Evolutionary conservation across 2,329 filamentous ascomycete species (phyloP).

Genomic region (Apiospora pterosperma): DNA sequence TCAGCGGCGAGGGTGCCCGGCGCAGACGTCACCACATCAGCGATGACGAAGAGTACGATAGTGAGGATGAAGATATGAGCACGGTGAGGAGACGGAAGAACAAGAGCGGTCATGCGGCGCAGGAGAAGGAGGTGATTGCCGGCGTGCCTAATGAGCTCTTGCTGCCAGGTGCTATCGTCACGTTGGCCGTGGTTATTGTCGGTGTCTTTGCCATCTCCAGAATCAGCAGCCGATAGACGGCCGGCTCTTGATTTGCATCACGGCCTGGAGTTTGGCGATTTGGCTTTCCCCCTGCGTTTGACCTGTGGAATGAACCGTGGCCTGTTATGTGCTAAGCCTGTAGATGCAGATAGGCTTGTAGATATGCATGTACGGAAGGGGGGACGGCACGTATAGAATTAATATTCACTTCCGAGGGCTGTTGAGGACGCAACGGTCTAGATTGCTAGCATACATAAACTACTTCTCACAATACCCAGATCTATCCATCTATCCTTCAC

Average conservation of each 20-base stretch:
- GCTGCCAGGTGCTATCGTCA: constrained; percentile 89
- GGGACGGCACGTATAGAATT: not conserved
- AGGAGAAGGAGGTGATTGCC: constrained; percentile 76
- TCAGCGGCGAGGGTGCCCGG: constrained; percentile 26
- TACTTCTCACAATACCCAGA: not conserved
- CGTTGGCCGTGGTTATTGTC: constrained; percentile 90
- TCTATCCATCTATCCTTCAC: not conserved
- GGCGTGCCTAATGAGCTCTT: constrained; percentile 94
- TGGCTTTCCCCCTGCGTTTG: not conserved
- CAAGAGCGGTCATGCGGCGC: constrained; percentile 33
- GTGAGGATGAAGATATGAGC: constrained; percentile 45
- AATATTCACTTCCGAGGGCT: not conserved
- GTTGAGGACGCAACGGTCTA: not conserved
- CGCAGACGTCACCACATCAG: constrained; percentile 42
- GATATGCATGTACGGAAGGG: not conserved
- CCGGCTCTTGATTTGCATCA: not conserved
- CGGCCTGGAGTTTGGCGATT: not conserved
- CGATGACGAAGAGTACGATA: constrained; percentile 56
- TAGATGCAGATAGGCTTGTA: not conserved
- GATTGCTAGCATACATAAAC: not conserved
- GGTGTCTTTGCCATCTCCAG: constrained; percentile 88
- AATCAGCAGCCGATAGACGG: constrained; percentile 39
- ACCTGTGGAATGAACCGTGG: not conserved
- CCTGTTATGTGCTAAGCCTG: not conserved
- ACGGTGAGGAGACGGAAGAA: constrained; percentile 51